Evolutionary conservation across 2,329 filamentous ascomycete genomes (phyloP), one percentile per base, ranked within the genome.

Genomic region (Neocatenulostroma microsporum): DNA sequence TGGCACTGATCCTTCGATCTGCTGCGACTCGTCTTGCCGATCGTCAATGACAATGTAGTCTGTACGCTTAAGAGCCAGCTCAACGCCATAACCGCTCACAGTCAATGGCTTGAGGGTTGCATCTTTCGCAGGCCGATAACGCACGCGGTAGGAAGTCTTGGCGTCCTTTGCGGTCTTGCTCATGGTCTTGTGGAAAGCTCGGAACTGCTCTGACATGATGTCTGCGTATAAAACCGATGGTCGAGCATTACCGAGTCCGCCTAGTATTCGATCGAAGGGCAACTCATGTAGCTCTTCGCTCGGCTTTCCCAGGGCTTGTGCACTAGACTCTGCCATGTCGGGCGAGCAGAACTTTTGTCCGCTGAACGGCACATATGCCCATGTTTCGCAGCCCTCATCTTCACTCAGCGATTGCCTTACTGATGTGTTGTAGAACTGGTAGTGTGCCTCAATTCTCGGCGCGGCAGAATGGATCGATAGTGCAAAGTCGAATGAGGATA

Each of bases 1-100:
- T 51, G 50, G 67, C 63, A 14, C 60, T 50, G 39, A 27, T 19
- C 66, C 61, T 11, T 55, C 53, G 8, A 60, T 57, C 2, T 50
- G 46, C 27, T 55, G 53, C 17, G 54, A 49, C 14, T 62, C 62
- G 3, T 76, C 74, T 49, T 84, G 78, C 32, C 91, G 79, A 58
- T 98, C 91, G 60, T 98, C 91, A 54, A 98, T 95, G 40, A 98
- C 91, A 51, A 98, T 96, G 55, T 98, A 98, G 57, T 98, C 91
- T 1, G 91, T 98, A 45, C 85, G 74, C 64, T 98, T 98, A 41
- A 98, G 67, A 14, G 86, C 84, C 33, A 98, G 72, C 56, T 93
- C 86, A 1, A 96, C 87, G 17, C 91, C 91, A 58, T 96, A 98
- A 4, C 91, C 91, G 53, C 80, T 89, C 37, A 98, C 80, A 5